Evolutionary conservation across 768 basidiomycete genomes (phyloP), one percentile per base, ranked within the genome.

Genomic region (Pulveroboletus sp.): DNA sequence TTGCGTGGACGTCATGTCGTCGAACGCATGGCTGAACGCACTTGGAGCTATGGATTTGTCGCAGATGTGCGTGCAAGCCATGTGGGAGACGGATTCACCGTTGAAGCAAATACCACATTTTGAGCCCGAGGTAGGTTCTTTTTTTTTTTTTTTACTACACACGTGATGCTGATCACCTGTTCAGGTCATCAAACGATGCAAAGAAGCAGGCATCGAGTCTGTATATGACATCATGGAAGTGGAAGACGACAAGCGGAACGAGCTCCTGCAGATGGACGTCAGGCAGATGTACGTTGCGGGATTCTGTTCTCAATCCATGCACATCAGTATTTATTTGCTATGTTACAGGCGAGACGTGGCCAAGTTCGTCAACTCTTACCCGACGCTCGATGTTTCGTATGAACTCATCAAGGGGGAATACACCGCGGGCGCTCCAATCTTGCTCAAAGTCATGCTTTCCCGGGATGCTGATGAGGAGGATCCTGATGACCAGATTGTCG

Each of bases 151-250:
- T 18, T 39, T 6, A 18, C 27, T 14, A 2, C 17, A 5, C 6
- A 39, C 7, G 14, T 14, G 27, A 26, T 26, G 33, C 10, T 57
- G 28, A 57, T 54, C 18, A 18, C 41, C 17, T 45, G 46, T 27
- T 2, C 55, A 90, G 86, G 83, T 88, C 38, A 73, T 98, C 63
- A 80, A 83, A 61, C 82, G 93, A 9, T 97, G 93, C 74, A 88
- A 88, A 63, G 80, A 76, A 0, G 87, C 84, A 7, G 80, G 80
- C 8, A 75, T 96, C 47, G 90, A 92, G 52, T 88, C 89, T 1
- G 93, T 99, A 0, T 96, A 97, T 65, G 96, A 98, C 64, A 79
- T 98, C 54, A 96, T 97, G 90, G 96, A 98, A 67, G 83, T 98
- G 83, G 96, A 98, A 63, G 95, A 97, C 59, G 86, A 89, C 51